Conservation (phyloP, 1,139 yeast species). For the Yamadazyma membranifaciens region DNA sequence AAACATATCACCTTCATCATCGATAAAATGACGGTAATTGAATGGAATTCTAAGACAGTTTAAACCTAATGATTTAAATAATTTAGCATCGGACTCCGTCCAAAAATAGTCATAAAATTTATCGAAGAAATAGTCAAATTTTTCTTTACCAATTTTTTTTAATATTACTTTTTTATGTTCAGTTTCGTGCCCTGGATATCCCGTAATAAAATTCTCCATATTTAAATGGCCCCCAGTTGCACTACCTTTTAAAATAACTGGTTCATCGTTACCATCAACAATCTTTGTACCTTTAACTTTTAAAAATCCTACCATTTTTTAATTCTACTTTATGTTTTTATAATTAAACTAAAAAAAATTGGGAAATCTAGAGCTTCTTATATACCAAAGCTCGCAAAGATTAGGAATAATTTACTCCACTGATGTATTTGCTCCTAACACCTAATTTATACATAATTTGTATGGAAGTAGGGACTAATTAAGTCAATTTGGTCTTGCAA, state of each 20-base stretch:
- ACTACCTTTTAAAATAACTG: slow-evolving; percentile 37
- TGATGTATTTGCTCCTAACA: too few relatives aligned
- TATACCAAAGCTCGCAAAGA: too few relatives aligned
- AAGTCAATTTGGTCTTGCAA: too few relatives aligned
- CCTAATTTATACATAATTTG: too few relatives aligned
- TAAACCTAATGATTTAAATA: slow-evolving; percentile 37
- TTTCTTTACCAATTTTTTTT: slow-evolving; percentile 38
- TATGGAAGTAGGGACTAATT: too few relatives aligned
- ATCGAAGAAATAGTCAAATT: slow-evolving; percentile 43
- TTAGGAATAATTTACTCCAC: too few relatives aligned
- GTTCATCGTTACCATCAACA: slow-evolving; percentile 32
- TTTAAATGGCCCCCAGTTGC: slow-evolving; percentile 48
- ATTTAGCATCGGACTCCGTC: slow-evolving; percentile 44
- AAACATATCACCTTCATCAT: slow-evolving; percentile 39
- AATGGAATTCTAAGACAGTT: slow-evolving; percentile 47
- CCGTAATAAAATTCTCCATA: slow-evolving; percentile 52
- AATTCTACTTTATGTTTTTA: background rate
- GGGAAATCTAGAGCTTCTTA: too few relatives aligned
- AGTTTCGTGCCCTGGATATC: slow-evolving; percentile 48
- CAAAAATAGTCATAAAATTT: slow-evolving; percentile 48
- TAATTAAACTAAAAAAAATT: too few relatives aligned
- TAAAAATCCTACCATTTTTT: slow-evolving; percentile 19
- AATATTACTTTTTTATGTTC: slow-evolving; percentile 40
- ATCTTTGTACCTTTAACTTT: slow-evolving; percentile 35
- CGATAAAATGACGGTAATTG: slow-evolving; percentile 45